Conservation (phyloP, 179 eudicot genomes). For the Drosera spatulata region DNA sequence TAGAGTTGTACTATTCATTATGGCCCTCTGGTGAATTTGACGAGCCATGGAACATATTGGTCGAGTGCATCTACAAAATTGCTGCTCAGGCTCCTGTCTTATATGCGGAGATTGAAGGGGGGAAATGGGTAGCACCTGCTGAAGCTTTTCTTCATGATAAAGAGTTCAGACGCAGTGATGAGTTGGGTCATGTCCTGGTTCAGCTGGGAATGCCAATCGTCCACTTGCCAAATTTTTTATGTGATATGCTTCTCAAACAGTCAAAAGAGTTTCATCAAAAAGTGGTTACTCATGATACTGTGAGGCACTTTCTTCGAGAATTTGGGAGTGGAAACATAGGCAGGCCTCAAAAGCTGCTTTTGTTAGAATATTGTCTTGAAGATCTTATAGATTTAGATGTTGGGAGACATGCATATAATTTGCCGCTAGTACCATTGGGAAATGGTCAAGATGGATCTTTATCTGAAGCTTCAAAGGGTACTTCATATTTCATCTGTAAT, state of each 20-base stretch:
- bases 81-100: constrained; percentile 59
- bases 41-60: constrained; percentile 94
- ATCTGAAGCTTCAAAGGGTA: constrained; percentile 48
- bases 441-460: constrained; percentile 73
- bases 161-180: constrained; percentile 47
- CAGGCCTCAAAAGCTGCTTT: constrained; percentile 50
- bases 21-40: constrained; percentile 95
- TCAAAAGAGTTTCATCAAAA: constrained; percentile 36
- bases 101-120: constrained; percentile 59
- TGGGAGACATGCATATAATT: constrained; percentile 37
- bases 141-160: constrained; percentile 88
- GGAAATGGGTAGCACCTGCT: constrained; percentile 77
- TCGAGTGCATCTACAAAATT: constrained; percentile 58
- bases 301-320: constrained; percentile 58
- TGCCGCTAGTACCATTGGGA: constrained; percentile 92
- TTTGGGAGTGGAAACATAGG: constrained; percentile 24
- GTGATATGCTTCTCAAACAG: constrained; percentile 62
- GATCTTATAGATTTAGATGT: constrained; percentile 87
- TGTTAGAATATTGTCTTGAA: constrained; percentile 95
- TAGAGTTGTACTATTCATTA: constrained; percentile 60
- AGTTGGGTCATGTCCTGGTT: constrained; percentile 67
- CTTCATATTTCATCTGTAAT: constrained; percentile 60
- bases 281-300: constrained; percentile 86
- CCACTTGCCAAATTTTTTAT: constrained; percentile 50
- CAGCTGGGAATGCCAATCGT: constrained; percentile 81